Evolutionary conservation across 1,139 yeast species (phyloP).

Genomic region (Debaryomyces coudertii): DNA sequence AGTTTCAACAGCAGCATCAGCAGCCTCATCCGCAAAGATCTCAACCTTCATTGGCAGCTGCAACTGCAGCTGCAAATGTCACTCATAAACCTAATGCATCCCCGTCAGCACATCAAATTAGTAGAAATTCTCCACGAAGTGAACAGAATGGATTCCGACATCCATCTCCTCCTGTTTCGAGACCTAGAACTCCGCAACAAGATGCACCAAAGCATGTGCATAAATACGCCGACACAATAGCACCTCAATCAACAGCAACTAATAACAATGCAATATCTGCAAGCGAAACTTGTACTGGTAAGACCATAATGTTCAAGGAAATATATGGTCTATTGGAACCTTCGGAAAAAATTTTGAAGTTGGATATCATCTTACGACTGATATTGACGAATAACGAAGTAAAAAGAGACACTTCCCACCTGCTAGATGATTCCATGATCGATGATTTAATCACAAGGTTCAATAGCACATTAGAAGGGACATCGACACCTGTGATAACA

Average conservation of each 20-base stretch:
- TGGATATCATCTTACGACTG: constrained; percentile 46
- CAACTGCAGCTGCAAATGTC: constrained; percentile 1
- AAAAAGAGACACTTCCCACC: constrained; percentile 25
- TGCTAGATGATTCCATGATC: constrained; percentile 39
- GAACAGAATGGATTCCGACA: background rate
- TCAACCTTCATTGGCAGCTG: background rate
- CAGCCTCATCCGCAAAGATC: background rate
- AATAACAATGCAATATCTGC: background rate
- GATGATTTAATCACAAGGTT: constrained; percentile 47
- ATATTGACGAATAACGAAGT: constrained; percentile 31
- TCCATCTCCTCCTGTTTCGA: background rate
- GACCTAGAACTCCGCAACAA: constrained; percentile 5
- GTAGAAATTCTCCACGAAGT: background rate
- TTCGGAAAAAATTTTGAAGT: constrained; percentile 46
- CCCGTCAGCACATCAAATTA: constrained; percentile 5
- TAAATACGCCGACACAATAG: background rate
- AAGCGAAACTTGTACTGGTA: background rate
- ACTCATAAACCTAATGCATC: background rate
- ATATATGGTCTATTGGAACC: constrained; percentile 35
- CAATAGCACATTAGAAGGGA: constrained; percentile 35
- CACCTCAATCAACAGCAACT: background rate
- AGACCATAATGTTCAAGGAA: constrained; percentile 35
- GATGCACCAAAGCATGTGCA: background rate
- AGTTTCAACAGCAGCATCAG: background rate
- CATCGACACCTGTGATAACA: constrained; percentile 44